Base-by-base conservation (phyloP, 345 rosid genomes). In the Pelargonium nanum region DNA sequence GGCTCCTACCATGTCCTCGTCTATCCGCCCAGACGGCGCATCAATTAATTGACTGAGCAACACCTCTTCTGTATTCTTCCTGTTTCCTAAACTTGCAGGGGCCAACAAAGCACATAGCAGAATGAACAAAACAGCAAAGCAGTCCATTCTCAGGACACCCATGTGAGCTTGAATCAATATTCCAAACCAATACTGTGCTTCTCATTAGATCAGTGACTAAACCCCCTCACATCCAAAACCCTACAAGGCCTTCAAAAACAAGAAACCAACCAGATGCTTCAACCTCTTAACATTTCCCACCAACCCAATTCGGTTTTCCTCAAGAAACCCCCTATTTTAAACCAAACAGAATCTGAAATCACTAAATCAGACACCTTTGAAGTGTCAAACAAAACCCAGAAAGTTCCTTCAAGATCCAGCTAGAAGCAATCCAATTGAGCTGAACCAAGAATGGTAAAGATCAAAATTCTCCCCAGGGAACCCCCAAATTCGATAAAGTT, bases 1-100 rank as follows among this genome's bases (percentile, higher is more conserved):
- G 24, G 50, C 26, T 48, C 30, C 65, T 82, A 93, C 99, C 88
- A 62, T 63, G 57, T 71, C 61, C 26, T 75, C 68, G 64, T 85
- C 76, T 59, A 72, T 72, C 82, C 75, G 66, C 61, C 85, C 75
- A 20, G 80, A 81, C 22, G 65, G 75, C 20, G 78, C 88, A 66
- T 81, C 74, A 24, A 72, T 64, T 69, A 83, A 65, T 61, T 72
- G 78, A 62, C 68, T 64, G 34, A 63, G 69, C 59, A 75, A 63
- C 62, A 52, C 67, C 69, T 78, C 83, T 67, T 88, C 83, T 67
- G 68, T 59, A 13, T 55, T 74, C 64, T 34, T 22, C 62, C 68
- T 61, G 26, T 75, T 53, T 61, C 73, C 79, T 60, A 70, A 81
- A 30, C 84, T 68, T 30, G 59, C 70, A 52, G 55, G 4, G 45